Evolutionary conservation across 2,329 filamentous ascomycete species (phyloP), one percentile per base, ranked within the genome.

Genomic region (Shiraia bambusicola): DNA sequence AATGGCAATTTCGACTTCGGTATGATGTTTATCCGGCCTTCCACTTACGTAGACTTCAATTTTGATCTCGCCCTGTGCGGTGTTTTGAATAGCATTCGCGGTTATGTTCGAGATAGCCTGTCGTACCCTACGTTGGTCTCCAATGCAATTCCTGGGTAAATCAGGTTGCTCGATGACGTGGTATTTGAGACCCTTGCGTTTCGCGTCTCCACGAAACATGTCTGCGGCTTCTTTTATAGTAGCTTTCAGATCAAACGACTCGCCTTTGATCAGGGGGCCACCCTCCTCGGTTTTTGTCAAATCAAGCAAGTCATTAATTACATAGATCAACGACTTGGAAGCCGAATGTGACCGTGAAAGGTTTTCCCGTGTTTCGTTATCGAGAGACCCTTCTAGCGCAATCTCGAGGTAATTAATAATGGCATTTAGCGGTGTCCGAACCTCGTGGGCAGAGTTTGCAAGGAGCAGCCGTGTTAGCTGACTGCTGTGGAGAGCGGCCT

Each of bases 371-470:
- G 88, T 95, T 60, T 95, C 90, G 12, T 81, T 73, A 50, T 95
- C 90, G 3, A 95, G 72, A 0, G 76, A 72, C 0, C 89, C 88
- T 69, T 95, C 90, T 1, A 95, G 71, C 0, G 90, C 90, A 50
- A 95, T 95, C 56, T 95, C 90, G 1, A 95, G 78, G 54, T 94
- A 95, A 56, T 95, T 95, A 68, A 95, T 94, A 58, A 95, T 95
- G 12, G 90, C 90, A 59, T 95, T 95, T 2, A 95, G 72, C 0
- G 90, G 90, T 0, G 90, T 95, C 35, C 91, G 84, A 7, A 95
- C 88, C 71, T 95, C 90, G 51, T 95, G 91, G 0, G 90, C 90
- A 0, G 89, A 94, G 52, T 95, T 95, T 4, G 89, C 87, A 15
- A 95, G 74, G 2, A 95, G 70, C 3, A 95, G 69, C 33, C 82